Percentiles rank a stretch among this genome's conserved stretches.
Evolutionary conservation across 2,329 filamentous ascomycete species (phyloP).

Genomic region (Dryadomyces quercus-mongolicae): DNA sequence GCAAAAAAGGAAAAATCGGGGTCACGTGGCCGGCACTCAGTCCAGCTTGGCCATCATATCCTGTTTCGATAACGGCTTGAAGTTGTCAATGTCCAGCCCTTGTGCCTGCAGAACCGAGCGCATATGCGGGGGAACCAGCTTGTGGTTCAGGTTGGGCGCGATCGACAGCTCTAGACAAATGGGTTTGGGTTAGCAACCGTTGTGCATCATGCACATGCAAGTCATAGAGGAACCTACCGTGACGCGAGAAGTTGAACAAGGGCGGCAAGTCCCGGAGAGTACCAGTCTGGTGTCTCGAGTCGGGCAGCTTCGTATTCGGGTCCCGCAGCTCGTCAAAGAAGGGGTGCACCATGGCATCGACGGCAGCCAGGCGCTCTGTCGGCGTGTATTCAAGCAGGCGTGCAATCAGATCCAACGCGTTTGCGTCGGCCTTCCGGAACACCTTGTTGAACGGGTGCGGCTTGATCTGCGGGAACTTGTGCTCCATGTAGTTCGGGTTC

Average conservation of each 20-base stretch:
- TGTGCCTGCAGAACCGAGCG: conserved; percentile 59
- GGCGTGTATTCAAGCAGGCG: conserved; percentile 93
- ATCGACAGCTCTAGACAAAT: conserved; percentile 69
- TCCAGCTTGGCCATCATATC: conserved; percentile 98
- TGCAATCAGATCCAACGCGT: conserved; percentile 90
- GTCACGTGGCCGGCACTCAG: conserved; percentile 36
- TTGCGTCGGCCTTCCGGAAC: conserved; percentile 88
- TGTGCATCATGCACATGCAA: too few species aligned
- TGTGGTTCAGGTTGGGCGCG: conserved; percentile 71
- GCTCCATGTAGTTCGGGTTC: conserved; percentile 99
- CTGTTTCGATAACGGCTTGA: conserved; percentile 80
- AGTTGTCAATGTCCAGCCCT: conserved; percentile 86
- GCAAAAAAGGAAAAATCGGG: not conserved
- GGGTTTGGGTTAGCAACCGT: not conserved
- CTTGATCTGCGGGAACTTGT: conserved; percentile 99
- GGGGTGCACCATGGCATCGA: conserved; percentile 95
- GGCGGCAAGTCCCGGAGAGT: conserved; percentile 70
- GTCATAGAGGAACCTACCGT: conserved; percentile 52
- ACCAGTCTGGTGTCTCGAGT: conserved; percentile 81
- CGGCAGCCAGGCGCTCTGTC: conserved; percentile 81
- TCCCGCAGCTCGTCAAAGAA: conserved; percentile 97
- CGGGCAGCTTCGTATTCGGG: conserved; percentile 79
- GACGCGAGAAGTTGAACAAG: conserved; percentile 86
- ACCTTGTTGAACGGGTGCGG: conserved; percentile 99
- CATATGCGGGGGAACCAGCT: conserved; percentile 77